phyloP scores from a whole-genome alignment of 2,329 filamentous ascomycete species.

The Alternaria triticina region DNA sequence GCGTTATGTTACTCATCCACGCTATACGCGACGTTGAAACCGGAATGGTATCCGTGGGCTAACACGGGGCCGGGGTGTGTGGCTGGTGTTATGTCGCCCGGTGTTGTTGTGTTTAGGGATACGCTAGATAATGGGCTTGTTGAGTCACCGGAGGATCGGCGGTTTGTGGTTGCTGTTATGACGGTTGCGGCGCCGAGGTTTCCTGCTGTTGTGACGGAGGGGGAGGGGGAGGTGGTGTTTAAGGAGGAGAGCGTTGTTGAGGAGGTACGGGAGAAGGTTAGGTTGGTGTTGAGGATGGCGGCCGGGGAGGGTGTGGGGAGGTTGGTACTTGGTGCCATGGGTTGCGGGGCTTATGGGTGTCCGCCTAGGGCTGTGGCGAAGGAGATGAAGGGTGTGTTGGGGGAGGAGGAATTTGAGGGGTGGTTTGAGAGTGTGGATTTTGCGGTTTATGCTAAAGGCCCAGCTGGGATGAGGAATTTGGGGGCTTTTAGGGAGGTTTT shows the following conservation, averaged over 20 bases:
- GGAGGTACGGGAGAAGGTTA: conserved; percentile 26
- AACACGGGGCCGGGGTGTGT: conserved; percentile 26
- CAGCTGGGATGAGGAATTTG: conserved; percentile 14
- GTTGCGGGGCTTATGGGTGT: conserved; percentile 31
- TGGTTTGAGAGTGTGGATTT: conserved; percentile 28
- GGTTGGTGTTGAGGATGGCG: conserved; percentile 25
- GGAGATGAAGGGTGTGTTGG: conserved; percentile 23
- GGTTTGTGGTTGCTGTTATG: conserved; percentile 22
- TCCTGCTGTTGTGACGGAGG: conserved; percentile 9
- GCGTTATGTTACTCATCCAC: conserved; percentile 33
- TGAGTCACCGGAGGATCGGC: conserved; percentile 13
- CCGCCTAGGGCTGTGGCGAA: conserved; percentile 22
- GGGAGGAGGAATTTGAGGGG: conserved; percentile 23
- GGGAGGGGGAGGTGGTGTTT: conserved; percentile 9
- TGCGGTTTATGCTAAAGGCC: conserved; percentile 25
- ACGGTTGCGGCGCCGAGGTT: conserved; percentile 27
- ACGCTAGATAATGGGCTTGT: conserved; percentile 22
- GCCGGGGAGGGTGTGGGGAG: conserved; percentile 20
- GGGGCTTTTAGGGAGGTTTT: conserved; percentile 1
- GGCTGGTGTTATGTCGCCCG: conserved; percentile 27
- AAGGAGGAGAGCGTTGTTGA: conserved; percentile 8
- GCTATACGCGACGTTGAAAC: conserved; percentile 21
- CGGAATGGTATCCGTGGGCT: conserved; percentile 33
- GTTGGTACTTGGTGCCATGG: conserved; percentile 32
- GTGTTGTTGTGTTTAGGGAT: conserved; percentile 28